Percentiles rank a stretch among this genome's conserved stretches.
These are phyloP conservation scores for Entomortierella lignicola DNA, from an alignment of 192 early-diverging fungal species.

Conservation along the genomic window DNA sequence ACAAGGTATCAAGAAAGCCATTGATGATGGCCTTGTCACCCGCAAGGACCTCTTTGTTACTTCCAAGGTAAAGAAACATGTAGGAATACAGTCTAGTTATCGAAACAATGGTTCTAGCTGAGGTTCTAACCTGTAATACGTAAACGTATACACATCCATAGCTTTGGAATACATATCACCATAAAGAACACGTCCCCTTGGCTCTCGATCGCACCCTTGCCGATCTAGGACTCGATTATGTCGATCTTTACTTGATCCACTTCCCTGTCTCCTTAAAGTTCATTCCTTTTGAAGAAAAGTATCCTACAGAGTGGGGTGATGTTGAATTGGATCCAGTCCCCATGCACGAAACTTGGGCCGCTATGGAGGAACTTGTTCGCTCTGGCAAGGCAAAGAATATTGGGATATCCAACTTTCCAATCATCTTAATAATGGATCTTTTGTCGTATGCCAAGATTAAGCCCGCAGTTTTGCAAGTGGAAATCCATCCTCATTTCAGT, in stretches of 20 bases:
- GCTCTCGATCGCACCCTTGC: conserved; percentile 65
- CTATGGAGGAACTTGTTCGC: conserved; percentile 78
- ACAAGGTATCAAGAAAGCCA: conserved; percentile 61
- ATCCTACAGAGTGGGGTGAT: conserved; percentile 64
- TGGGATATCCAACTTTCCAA: conserved; percentile 79
- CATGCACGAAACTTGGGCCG: conserved; percentile 73
- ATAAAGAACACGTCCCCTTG: conserved; percentile 61
- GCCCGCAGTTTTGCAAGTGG: conserved; percentile 81
- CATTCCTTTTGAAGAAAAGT: conserved; percentile 50
- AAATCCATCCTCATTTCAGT: conserved; percentile 79
- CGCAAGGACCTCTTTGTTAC: conserved; percentile 69
- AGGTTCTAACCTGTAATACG: not conserved
- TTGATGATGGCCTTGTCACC: conserved; percentile 62
- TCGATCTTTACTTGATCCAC: conserved; percentile 81
- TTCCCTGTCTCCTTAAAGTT: conserved; percentile 71
- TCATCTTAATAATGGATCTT: conserved; percentile 65
- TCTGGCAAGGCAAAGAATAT: conserved; percentile 64
- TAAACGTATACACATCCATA: conserved; percentile 11
- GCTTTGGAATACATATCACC: conserved; percentile 75
- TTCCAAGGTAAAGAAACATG: conserved; percentile 60
- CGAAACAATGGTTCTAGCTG: too few species aligned
- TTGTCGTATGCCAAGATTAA: conserved; percentile 67
- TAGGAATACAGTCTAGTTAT: too few species aligned
- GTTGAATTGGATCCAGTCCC: conserved; percentile 57
- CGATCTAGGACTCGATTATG: conserved; percentile 64